Evolutionary conservation across 1,284 basidiomycete species (phyloP).

Genomic region (Moesziomyces sp.): DNA sequence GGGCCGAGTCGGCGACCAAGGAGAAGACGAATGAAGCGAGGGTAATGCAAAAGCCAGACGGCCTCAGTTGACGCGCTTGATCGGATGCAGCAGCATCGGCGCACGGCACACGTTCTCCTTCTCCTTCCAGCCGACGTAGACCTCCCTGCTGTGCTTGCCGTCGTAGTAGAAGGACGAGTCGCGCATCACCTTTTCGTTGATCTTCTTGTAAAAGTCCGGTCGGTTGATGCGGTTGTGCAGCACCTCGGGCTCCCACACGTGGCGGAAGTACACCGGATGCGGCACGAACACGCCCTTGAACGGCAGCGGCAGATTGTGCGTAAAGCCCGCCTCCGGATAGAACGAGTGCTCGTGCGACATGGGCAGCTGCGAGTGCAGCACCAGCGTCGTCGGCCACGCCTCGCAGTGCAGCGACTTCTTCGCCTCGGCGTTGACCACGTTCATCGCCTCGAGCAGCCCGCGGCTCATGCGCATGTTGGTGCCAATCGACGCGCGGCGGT

Average conservation of each 20-base stretch:
- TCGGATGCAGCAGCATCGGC: slow-evolving; percentile 65
- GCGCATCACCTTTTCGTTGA: slow-evolving; percentile 66
- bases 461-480: slow-evolving; percentile 68
- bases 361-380: slow-evolving; percentile 66
- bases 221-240: slow-evolving; percentile 64
- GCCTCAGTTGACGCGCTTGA: slow-evolving; percentile 60
- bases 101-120: slow-evolving; percentile 64
- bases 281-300: slow-evolving; percentile 68
- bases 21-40: neutral
- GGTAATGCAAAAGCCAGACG: neutral
- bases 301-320: slow-evolving; percentile 64
- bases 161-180: slow-evolving; percentile 67
- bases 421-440: slow-evolving; percentile 67
- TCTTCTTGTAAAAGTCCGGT: slow-evolving; percentile 66
- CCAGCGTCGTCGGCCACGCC: slow-evolving; percentile 67
- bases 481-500: slow-evolving; percentile 66
- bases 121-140: slow-evolving; percentile 67
- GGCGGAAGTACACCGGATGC: slow-evolving; percentile 67
- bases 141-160: slow-evolving; percentile 62
- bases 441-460: slow-evolving; percentile 66
- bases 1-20: neutral
- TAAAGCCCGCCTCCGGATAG: slow-evolving; percentile 66
- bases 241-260: slow-evolving; percentile 65
- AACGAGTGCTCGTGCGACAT: slow-evolving; percentile 64
- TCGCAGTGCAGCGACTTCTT: slow-evolving; percentile 67